These are phyloP conservation scores for Mycena latifolia DNA, from an alignment of 768 basidiomycete genomes.

Conservation along the genomic window DNA sequence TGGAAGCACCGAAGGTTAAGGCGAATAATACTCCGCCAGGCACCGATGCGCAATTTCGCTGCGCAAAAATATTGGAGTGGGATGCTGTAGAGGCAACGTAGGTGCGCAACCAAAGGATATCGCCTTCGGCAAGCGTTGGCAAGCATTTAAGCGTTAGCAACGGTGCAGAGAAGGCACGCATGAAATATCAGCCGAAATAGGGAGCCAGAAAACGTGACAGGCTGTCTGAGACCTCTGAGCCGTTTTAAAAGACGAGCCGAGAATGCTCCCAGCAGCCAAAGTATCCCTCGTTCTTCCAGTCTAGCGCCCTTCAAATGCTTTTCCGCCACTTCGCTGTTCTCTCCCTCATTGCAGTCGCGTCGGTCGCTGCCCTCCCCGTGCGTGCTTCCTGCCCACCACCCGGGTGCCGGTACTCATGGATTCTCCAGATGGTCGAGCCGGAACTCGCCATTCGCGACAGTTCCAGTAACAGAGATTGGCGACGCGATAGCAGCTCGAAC, in stretches of 20 bases:
- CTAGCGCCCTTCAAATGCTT: constrained; percentile 41
- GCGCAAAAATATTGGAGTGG: too few species aligned
- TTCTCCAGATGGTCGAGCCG: constrained; percentile 38
- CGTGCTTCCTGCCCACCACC: constrained; percentile 31
- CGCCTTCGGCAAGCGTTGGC: too few species aligned
- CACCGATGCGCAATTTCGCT: constrained; percentile 5
- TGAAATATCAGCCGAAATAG: too few species aligned
- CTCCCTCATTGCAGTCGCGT: constrained; percentile 47
- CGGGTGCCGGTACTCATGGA: neutral
- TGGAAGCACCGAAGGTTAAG: neutral
- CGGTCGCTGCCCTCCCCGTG: constrained; percentile 54
- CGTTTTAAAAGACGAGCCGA: constrained; percentile 17
- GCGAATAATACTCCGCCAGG: constrained; percentile 29
- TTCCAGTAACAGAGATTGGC: constrained; percentile 37
- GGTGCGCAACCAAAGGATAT: too few species aligned
- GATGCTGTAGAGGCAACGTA: too few species aligned
- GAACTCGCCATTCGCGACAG: constrained; percentile 27
- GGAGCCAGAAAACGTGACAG: too few species aligned
- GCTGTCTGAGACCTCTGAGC: neutral
- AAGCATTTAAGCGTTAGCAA: too few species aligned
- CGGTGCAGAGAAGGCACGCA: too few species aligned
- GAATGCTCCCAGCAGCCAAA: neutral
- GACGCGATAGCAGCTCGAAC: constrained; percentile 20
- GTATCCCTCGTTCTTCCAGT: constrained; percentile 34
- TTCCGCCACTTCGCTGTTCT: constrained; percentile 50